These are phyloP conservation scores for Leucocoprinus gongylophorus DNA, from an alignment of 1,284 basidiomycete species.

Conservation along the genomic window DNA sequence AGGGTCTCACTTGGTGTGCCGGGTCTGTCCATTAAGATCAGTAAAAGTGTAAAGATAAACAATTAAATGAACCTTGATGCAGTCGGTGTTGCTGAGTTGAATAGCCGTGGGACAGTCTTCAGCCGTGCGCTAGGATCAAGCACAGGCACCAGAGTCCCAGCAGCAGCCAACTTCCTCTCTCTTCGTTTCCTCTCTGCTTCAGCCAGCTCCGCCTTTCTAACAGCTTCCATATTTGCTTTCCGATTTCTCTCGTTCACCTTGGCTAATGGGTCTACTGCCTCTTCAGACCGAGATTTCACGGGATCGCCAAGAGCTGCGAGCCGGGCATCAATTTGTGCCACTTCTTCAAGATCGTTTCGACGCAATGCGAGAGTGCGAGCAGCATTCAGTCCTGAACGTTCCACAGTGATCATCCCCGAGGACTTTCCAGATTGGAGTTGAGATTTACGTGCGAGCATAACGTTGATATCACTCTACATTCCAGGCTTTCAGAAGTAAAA, in stretches of 20 bases:
- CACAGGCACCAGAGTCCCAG: conserved; percentile 31
- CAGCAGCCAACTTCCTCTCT: conserved; percentile 52
- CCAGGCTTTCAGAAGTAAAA: neutral
- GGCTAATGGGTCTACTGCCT: conserved; percentile 46
- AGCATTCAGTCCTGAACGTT: conserved; percentile 57
- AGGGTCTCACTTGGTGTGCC: conserved; percentile 37
- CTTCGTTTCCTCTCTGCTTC: conserved; percentile 58
- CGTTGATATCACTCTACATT: conserved; percentile 54
- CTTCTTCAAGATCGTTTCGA: conserved; percentile 60
- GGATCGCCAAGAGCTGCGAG: conserved; percentile 35
- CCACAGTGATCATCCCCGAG: conserved; percentile 41
- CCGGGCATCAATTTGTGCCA: conserved; percentile 52
- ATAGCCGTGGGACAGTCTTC: conserved; percentile 49
- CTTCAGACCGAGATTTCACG: conserved; percentile 18
- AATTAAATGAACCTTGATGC: conserved; percentile 42
- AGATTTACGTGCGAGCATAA: conserved; percentile 65
- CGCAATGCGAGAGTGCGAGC: conserved; percentile 63
- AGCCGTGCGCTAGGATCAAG: conserved; percentile 57
- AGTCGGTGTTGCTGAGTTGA: conserved; percentile 36
- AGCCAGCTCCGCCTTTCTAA: conserved; percentile 68
- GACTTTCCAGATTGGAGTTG: conserved; percentile 40
- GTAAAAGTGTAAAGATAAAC: neutral
- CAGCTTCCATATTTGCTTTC: conserved; percentile 69
- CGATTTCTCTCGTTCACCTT: conserved; percentile 87
- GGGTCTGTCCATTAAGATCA: conserved; percentile 31